Base-by-base conservation (phyloP, 352 stramenopile genomes). In the Phytopythium oedochilum region DNA sequence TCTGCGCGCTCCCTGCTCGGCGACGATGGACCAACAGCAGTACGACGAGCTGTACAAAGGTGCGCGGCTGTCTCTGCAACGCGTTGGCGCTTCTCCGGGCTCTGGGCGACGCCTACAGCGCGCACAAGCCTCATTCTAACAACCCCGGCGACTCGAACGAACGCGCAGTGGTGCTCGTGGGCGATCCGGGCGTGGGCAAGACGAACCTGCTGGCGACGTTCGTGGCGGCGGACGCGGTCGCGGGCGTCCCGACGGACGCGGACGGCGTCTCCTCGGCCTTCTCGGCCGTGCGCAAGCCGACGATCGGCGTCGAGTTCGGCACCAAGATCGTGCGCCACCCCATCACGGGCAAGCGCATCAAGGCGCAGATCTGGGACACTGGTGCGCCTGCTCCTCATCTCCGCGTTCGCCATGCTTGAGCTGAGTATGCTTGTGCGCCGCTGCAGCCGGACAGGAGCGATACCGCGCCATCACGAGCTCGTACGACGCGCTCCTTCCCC, bases 181-280 rank as follows among this genome's bases (percentile, higher is more conserved):
- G 83, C 4, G 83, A 93, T 46, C 77, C 79, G 0, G 87, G 78
- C n/a, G 90, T 97, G 12, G 90, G 90, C 39, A 97, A 97, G 64
- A 97, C 81, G 14, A 96, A 91, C 57, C 72, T 97, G 20, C 82
- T 97, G 22, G 78, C 76, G 61, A 72, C 82, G 57, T 81, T 97
- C 70, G 57, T 94, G 53, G 63, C 76, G 0, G 53, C 63, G 6
- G 63, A 83, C n/a, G 64, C 64, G 2, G 54, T 64, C n/a, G 66
- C 70, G 11, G 49, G 56, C 39, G 59, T 59, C 28, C 47, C 49
- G 15, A 48, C 60, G n/a, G 70, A 70, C 40, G 66, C 57, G 0
- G 35, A 82, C 17, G 72, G 72, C 23, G 52, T 74, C 5, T 66
- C 73, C 9, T 75, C 72, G 31, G 65, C 62, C 25, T 88, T 84